phyloP scores from a whole-genome alignment of 2,329 filamentous ascomycete species.

The Diaporthe capsici region DNA sequence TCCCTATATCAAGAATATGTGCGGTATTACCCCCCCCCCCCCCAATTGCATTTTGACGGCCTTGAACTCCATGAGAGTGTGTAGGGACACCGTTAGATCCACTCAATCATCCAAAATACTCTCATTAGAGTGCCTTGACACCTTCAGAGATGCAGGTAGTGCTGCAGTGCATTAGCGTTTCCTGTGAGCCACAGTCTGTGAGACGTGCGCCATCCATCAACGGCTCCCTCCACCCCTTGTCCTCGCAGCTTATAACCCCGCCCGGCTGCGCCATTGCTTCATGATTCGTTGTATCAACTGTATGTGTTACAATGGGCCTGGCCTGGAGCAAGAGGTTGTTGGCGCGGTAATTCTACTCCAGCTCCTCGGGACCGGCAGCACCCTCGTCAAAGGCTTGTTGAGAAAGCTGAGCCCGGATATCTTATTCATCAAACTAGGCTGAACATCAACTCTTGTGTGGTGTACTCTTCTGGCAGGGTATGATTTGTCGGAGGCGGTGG shows the following conservation, averaged over 20 bases:
- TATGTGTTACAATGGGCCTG: not conserved
- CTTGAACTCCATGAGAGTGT: not conserved
- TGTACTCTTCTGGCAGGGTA: not conserved
- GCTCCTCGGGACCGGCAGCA: not conserved
- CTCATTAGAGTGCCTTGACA: not conserved
- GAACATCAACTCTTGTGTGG: too few relatives aligned
- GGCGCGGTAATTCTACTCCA: not conserved
- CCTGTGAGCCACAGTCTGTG: not conserved
- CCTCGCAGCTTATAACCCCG: not conserved
- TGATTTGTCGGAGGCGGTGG: too few relatives aligned
- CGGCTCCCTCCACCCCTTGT: not conserved
- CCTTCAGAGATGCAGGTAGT: not conserved
- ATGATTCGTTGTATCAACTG: not conserved
- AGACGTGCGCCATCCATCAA: not conserved
- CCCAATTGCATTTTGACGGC: not conserved
- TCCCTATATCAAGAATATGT: not conserved
- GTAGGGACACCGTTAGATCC: not conserved
- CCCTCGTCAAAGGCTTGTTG: too few relatives aligned
- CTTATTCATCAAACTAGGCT: too few relatives aligned
- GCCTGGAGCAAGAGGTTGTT: not conserved
- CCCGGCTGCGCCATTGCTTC: not conserved
- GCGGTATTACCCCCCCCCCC: too few relatives aligned
- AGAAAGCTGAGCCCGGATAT: not conserved
- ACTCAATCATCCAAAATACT: not conserved
- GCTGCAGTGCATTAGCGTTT: not conserved